Conservation (phyloP, 2,329 filamentous ascomycete species). For the Fusarium papillatum region DNA sequence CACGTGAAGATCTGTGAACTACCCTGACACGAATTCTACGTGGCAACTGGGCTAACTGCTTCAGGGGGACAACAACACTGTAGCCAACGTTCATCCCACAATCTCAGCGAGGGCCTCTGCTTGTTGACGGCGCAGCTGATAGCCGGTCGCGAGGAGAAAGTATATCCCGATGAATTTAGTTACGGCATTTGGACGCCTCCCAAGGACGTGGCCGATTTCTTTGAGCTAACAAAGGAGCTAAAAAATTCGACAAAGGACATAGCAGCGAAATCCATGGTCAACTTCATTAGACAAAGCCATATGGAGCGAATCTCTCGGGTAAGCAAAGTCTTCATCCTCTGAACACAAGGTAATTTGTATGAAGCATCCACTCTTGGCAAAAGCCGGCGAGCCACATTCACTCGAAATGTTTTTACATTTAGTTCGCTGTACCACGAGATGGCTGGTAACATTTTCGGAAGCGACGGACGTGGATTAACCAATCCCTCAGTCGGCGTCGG, state of each 20-base stretch:
- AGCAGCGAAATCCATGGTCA: neutral
- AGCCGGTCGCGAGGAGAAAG: neutral
- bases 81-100: neutral
- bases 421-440: neutral
- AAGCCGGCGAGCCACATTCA: neutral
- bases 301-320: neutral
- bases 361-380: neutral
- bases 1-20: neutral
- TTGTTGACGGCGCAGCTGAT: neutral
- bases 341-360: neutral
- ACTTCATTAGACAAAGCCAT: neutral
- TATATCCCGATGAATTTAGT: neutral
- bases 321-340: neutral
- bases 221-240: neutral
- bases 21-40: neutral
- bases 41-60: neutral
- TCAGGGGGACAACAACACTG: neutral
- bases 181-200: neutral
- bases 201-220: neutral
- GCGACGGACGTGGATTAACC: neutral
- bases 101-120: neutral
- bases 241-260: neutral
- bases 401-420: neutral
- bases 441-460: neutral
- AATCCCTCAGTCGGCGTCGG: neutral